phyloP scores from a whole-genome alignment of 2,329 filamentous ascomycete genomes.

The Penicillium sp. region DNA sequence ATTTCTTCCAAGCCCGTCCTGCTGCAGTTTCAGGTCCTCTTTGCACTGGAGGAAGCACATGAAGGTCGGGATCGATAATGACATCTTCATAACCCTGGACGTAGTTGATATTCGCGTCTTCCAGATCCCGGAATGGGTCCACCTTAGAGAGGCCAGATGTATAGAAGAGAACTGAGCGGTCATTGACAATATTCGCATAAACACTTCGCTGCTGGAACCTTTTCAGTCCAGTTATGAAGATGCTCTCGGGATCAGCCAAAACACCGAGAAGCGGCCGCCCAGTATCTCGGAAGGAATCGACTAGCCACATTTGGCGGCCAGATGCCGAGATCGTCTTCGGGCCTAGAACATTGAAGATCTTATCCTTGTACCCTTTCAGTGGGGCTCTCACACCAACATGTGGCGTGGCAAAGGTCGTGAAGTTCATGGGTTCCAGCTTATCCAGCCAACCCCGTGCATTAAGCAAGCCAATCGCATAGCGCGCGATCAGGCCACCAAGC shows the following conservation, averaged over 20 bases:
- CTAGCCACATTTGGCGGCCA: constrained; percentile 80
- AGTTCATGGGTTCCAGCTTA: constrained; percentile 80
- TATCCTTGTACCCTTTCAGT: constrained; percentile 62
- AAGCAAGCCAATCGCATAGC: constrained; percentile 82
- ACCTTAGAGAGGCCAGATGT: constrained; percentile 74
- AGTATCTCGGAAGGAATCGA: constrained; percentile 81
- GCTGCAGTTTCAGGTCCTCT: constrained; percentile 18
- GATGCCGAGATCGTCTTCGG: constrained; percentile 77
- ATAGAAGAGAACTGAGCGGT: constrained; percentile 77
- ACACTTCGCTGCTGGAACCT: constrained; percentile 73
- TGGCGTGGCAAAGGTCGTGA: constrained; percentile 86
- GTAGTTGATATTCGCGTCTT: constrained; percentile 69
- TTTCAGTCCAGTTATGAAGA: constrained; percentile 77
- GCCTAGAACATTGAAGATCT: constrained; percentile 79
- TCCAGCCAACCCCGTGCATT: constrained; percentile 79
- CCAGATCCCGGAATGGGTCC: constrained; percentile 71
- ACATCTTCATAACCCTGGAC: constrained; percentile 70
- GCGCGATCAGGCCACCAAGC: constrained; percentile 78
- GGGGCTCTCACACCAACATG: constrained; percentile 75
- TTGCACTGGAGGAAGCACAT: constrained; percentile 30
- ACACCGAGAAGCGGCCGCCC: constrained; percentile 76
- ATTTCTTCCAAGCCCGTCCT: constrained; percentile 36
- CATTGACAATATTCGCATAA: constrained; percentile 86
- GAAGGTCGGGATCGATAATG: constrained; percentile 60
- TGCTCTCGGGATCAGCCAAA: constrained; percentile 76